These are phyloP conservation scores for Huntiella moniliformis DNA, from an alignment of 2,329 filamentous ascomycete genomes.

Conservation along the genomic window DNA sequence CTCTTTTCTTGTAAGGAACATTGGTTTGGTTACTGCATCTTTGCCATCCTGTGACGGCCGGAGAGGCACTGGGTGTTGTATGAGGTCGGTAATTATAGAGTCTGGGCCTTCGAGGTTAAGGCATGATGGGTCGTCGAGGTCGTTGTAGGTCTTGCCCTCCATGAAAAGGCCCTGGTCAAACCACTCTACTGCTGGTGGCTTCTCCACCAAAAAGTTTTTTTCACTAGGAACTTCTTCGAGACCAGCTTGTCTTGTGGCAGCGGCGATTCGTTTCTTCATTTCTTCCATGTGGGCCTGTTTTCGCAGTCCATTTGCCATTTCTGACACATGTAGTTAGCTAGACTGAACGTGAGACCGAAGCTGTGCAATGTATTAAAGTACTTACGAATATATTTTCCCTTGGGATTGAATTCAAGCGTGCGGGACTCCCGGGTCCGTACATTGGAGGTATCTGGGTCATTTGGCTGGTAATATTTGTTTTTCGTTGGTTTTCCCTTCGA, in stretches of 20 bases:
- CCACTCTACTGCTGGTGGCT: slow-evolving; percentile 83
- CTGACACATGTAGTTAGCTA: slow-evolving; percentile 1
- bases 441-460: slow-evolving; percentile 38
- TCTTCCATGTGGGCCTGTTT: slow-evolving; percentile 76
- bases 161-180: slow-evolving; percentile 81
- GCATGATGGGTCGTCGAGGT: slow-evolving; percentile 42
- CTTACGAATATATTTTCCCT: slow-evolving; percentile 74
- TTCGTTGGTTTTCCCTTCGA: slow-evolving; percentile 14
- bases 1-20: slow-evolving; percentile 82
- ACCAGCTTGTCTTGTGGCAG: slow-evolving; percentile 70
- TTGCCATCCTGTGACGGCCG: slow-evolving; percentile 84
- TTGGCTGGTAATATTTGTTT: slow-evolving; percentile 74
- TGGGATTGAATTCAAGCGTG: slow-evolving; percentile 76
- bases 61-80: slow-evolving; percentile 82
- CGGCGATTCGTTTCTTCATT: slow-evolving; percentile 86
- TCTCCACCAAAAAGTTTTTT: slow-evolving; percentile 70
- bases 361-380: background rate
- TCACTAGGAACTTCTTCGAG: slow-evolving; percentile 80
- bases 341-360: background rate
- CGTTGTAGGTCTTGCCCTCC: slow-evolving; percentile 54
- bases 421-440: slow-evolving; percentile 50
- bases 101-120: slow-evolving; percentile 63
- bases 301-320: slow-evolving; percentile 75
- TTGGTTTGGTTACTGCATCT: slow-evolving; percentile 59
- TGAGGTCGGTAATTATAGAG: slow-evolving; percentile 72